Percentiles rank a stretch among this genome's conserved stretches.
Conservation (phyloP, 148 eudicot genomes). For the Camellia granthamiana region DNA sequence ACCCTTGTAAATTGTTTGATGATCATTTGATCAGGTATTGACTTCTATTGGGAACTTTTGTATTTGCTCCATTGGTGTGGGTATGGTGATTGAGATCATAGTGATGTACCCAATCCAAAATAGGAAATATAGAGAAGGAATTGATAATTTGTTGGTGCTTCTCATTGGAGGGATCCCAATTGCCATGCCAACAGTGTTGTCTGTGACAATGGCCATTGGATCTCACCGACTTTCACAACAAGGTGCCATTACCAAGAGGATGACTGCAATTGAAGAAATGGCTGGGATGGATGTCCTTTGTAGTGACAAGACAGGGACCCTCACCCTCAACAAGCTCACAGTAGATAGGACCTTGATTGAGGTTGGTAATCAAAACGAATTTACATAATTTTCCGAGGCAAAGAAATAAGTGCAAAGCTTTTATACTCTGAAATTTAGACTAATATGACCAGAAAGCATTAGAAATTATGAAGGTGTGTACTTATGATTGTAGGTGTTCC, state of each 20-base stretch:
- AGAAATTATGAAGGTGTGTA: neutral
- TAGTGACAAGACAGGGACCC: constrained; percentile 36
- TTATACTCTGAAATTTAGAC: neutral
- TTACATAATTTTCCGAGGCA: neutral
- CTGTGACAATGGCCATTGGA: constrained; percentile 38
- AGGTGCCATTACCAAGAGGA: constrained; percentile 40
- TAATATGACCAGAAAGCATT: neutral
- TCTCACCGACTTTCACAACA: constrained; percentile 30
- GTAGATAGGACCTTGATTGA: constrained; percentile 29
- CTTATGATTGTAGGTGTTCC: constrained; percentile 24
- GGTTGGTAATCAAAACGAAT: constrained; percentile 1
- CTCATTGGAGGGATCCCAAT: constrained; percentile 39
- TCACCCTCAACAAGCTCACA: constrained; percentile 35
- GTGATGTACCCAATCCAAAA: constrained; percentile 33
- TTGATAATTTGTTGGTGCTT: constrained; percentile 30
- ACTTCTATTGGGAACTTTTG: constrained; percentile 37
- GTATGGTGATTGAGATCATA: constrained; percentile 24
- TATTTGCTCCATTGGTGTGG: constrained; percentile 31
- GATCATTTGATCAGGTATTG: constrained; percentile 19
- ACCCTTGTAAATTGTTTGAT: neutral
- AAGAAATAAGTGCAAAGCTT: neutral
- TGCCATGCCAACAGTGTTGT: constrained; percentile 37
- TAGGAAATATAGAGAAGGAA: constrained; percentile 26
- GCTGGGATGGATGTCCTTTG: constrained; percentile 42
- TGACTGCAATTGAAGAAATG: constrained; percentile 43